Base-by-base conservation (phyloP, 208 protist genomes). In the Polymyxa betae region DNA sequence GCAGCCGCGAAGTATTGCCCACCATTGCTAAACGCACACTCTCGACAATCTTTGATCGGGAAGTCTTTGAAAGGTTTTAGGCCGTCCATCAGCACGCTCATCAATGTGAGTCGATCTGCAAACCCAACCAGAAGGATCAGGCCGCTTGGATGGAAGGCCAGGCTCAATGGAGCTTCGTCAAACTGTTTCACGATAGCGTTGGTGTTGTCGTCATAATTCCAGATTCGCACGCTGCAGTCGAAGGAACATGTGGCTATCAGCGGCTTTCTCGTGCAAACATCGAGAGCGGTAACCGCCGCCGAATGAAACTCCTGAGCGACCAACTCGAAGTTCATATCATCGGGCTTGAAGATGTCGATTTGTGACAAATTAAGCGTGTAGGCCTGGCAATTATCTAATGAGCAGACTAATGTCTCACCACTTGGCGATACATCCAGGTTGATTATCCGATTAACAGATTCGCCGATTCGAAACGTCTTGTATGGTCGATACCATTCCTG, bases 1-100 rank as follows among this genome's bases (percentile, higher is more conserved):
- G 96, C 96, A 12, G 97, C 97, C 16, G 98, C 98, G 92, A 98
- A 98, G 90, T 96, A 97, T 90, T 98, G 96, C 38, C 98, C 98
- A 40, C 98, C 98, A 89, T 95, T 96, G 91, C 96, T 98, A 95
- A 98, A 99, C 72, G 95, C 93, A 90, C 96, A 97, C 90, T 92
- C 89, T 32, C 94, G 87, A 94, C 97, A 98, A 90, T 94, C 95
- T 54, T 96, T 94, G 90, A 99, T 98, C 92, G 94, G 93, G 88
- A 98, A 96, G 72, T 96, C 97, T 91, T 97, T 96, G 95, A 95
- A 97, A 91, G 97, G 95, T 77, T 95, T 92, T 78, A 99, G 95
- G 89, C 98, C 97, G 90, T 98, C 97, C 82, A 97, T 94, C 92
- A 98, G 97, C 45, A 99, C 92, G 95, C 98, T 98, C 96, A 98